Base-by-base conservation (phyloP, 2,329 filamentous ascomycete genomes). In the Paracorniculantispora psalliotae region DNA sequence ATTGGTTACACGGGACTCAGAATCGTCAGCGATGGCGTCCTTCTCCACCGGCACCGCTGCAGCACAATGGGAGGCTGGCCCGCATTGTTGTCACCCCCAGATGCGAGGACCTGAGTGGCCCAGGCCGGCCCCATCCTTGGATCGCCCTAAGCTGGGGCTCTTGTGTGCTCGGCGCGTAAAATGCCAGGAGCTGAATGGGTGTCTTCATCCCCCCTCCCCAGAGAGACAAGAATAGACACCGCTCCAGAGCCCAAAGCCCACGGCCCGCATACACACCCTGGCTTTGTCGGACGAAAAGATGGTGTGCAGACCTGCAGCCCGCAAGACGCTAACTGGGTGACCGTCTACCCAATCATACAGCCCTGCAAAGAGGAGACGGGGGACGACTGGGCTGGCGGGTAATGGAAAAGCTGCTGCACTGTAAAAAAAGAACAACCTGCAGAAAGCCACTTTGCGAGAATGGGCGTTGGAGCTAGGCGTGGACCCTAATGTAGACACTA, bases 161-260 rank as follows among this genome's bases (percentile, higher is more conserved):
- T 37, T 30, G 37, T 30, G 12, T 33, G 39, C 15, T 25, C 26
- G 51, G 51, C 51, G 51, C 51, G 44, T 54, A 54, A 35, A 25
- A 53, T 44, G 8, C 25, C n/a, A 4, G 26, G n/a, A 46, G 51
- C 51, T 54, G 51, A 54, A 44, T 54, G 51, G 37, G 4, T 19
- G 1, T 10, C 5, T 35, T 13, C 12, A 12, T 33, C 9, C 39
- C 4, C 2, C 4, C 13, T 23, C 19, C 35, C n/a, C n/a, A n/a
- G n/a, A 41, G 21, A 19, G 49, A 52, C 39, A 54, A 54, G 51
- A 54, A 54, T 54, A 54, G 51, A 54, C 26, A 53, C 25, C 25
- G 5, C n/a, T 12, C 10, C 39, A 26, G 26, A 33, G n/a, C n/a
- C n/a, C n/a, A n/a, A n/a, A n/a, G n/a, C n/a, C n/a, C 49, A 52